Evolutionary conservation across 2,329 filamentous ascomycete genomes (phyloP), one percentile per base, ranked within the genome.

Genomic region (Fusarium agapanthi): DNA sequence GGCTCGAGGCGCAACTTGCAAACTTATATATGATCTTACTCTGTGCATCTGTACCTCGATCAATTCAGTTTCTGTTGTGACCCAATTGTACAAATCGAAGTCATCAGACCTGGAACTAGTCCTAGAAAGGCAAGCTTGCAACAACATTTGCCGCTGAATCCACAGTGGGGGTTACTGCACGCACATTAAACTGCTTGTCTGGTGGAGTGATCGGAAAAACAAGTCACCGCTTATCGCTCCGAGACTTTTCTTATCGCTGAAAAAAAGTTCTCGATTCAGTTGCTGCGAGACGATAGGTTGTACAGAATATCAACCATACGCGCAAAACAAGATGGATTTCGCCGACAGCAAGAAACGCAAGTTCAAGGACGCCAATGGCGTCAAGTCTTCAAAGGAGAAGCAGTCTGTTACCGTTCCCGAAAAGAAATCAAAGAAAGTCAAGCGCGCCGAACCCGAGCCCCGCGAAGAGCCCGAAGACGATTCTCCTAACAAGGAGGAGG

Each of bases 281-380:
- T 50, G 51, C 64, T 60, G 41, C 58, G n/a, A 54, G 61, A 69
- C 57, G 56, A 69, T 66, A 54, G 24, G 55, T 32, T 53, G 44
- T 54, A 58, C 48, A 57, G 45, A 70, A 60, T 67, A 67, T 38
- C 55, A 61, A 72, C 37, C 35, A 26, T 59, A 73, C 50, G 66
- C 59, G 54, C 68, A 65, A 72, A 72, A 50, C 67, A 80, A 60
- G 18, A 83, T 83, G 82, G 78, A 80, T 73, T 75, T 78, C 66
- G 73, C 77, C 50, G 74, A 79, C 51, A 82, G 75, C 76, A 86
- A 86, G 73, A 87, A 87, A 80, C 82, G 85, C 67, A 84, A 83
- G 72, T 80, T 81, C 63, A 82, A 79, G 73, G 81, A 79, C 65
- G 78, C 76, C 58, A 80, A 83, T 63, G 73, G 79, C 15, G 71